phyloP scores from a whole-genome alignment of 73 alveolate genomes.

The Paraurostyla sp. region DNA sequence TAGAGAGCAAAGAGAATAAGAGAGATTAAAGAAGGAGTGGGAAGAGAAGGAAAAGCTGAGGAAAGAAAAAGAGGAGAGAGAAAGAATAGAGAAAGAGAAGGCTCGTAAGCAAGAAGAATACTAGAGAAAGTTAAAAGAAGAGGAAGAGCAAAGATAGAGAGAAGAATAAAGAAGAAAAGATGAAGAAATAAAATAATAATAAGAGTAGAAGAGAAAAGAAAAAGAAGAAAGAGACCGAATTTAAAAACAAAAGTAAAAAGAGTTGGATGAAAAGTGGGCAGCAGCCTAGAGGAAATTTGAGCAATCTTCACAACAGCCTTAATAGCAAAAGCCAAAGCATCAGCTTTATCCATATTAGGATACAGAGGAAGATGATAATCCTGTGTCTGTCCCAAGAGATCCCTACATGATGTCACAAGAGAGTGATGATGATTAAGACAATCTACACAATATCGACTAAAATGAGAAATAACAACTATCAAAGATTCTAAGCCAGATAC shows the following conservation, averaged over 20 bases:
- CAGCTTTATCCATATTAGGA: too few species aligned
- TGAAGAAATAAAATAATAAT: neutral
- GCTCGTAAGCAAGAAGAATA: neutral
- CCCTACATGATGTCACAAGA: neutral
- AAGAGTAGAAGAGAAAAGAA: neutral
- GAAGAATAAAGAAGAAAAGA: neutral
- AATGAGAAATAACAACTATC: neutral
- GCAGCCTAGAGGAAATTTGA: neutral
- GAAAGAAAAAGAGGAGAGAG: neutral
- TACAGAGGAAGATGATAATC: too few species aligned
- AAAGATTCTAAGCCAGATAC: neutral
- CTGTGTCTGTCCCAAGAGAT: neutral
- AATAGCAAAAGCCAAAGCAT: too few species aligned
- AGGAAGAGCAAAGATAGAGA: neutral
- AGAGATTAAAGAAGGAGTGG: neutral
- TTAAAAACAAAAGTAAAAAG: neutral
- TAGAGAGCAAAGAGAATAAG: neutral
- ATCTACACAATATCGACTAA: neutral
- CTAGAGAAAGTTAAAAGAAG: neutral
- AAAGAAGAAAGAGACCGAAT: neutral
- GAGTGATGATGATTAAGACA: neutral
- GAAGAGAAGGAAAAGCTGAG: constrained; percentile 38
- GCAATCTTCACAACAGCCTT: too few species aligned
- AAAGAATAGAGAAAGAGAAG: neutral
- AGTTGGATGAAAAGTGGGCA: too few species aligned